Base-by-base conservation (phyloP, 2,329 filamentous ascomycete genomes). In the Berkeleyomyces rouxiae region DNA sequence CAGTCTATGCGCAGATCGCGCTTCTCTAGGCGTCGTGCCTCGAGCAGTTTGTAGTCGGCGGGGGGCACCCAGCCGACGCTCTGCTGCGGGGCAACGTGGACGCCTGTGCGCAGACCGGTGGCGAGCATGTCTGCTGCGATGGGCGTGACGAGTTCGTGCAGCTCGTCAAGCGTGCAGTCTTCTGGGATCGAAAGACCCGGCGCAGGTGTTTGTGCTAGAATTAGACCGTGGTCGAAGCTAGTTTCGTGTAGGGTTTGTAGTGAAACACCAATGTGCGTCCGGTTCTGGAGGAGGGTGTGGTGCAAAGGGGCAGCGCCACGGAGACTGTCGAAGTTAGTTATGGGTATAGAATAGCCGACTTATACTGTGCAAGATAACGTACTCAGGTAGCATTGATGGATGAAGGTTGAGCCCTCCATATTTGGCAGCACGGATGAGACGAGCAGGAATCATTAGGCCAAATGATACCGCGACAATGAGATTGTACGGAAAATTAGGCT, bases 371-470 rank as follows among this genome's bases (percentile, higher is more conserved):
- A 47, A 36, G 51, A 37, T 4, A 5, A 70, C 77, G 67, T 77
- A 88, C 84, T 93, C 86, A 3, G 91, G 92, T 11, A 99, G 80
- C 37, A 96, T 74, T 0, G 92, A 97, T 0, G 93, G 93, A 70
- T 99, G 93, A 1, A 99, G 80, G 72, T 99, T 99, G 2, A 99
- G 75, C 0, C 93, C 93, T 51, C 91, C 91, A 73, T 95, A 96
- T 68, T 81, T 82, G 33, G 87, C 82, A 0, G 75, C 75, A 31
- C 76, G 75, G 31, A 99, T 77, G 13, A 97, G 82, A 3, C 89
- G 80, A 0, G 80, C 79, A 0, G 93, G 93, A 0, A 99, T 85
- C 65, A 96, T 86, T 6, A 96, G 80, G 2, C 93, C 93, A 73
- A 97, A 99, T 0, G 93, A 97, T 3, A 97, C 93, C 58, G 91